Base-by-base conservation (phyloP, 257 asterid genomes). In the Capsicum rhomboideum region DNA sequence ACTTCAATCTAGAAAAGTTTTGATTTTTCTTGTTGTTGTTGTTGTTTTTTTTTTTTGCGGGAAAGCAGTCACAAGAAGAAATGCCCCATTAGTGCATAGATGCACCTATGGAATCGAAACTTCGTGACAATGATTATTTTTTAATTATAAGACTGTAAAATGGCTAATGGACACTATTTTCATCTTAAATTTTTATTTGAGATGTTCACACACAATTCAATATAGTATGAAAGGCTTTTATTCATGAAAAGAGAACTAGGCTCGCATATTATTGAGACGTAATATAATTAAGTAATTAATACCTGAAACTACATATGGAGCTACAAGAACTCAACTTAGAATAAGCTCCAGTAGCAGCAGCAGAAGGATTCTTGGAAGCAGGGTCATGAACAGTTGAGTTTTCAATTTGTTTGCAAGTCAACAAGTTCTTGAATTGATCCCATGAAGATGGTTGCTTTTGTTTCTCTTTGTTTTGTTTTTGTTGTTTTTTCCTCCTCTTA, bases 391-490 rank as follows among this genome's bases (percentile, higher is more conserved):
- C 89, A 84, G 87, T 87, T 6, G 96, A 85, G 26, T 83, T 91
- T 10, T 90, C 90, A 52, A 92, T 84, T 50, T 92, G 98, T 71
- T 93, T 94, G 90, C 99, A 94, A 87, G 92, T 92, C 23, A 96
- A 88, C 29, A 94, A 23, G 93, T 89, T 96, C 89, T 94, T 96
- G 92, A 96, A 46, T 63, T 94, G 97, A 82, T 96, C 94, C 99
- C 99, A 96, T 23, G 99, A 94, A 2, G 97, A 92, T 9, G 94
- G 84, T 8, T 84, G 90, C 23, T n/a, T 84, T 14, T 37, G 78
- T 53, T 83, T 87, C 63, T 77, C 86, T 34, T 72, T 85, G 37
- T 0, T 61, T 50, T 13, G 79, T 18, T 75, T 77, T 55, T 59
- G 86, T 20, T 86, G 88, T 82, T 87, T 87, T 46, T 88, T 91